These are phyloP conservation scores for Apiotrichum domesticum DNA, from an alignment of 1,284 basidiomycete species.

Conservation along the genomic window DNA sequence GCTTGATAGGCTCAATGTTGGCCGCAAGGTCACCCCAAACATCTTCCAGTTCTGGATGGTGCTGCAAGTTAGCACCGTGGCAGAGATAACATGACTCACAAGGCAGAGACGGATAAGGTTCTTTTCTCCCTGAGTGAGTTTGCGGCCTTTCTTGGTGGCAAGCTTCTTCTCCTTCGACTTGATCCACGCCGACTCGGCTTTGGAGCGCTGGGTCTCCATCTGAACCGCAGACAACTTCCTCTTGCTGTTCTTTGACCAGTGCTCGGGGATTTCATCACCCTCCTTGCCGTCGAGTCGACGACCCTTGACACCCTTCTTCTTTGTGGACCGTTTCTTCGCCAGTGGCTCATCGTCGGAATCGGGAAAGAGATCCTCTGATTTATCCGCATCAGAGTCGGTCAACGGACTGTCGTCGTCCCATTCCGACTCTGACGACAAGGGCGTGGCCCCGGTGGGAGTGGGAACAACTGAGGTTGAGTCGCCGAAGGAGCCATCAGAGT, in stretches of 20 bases:
- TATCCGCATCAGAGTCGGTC: too few relatives aligned
- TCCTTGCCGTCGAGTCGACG: slow-evolving; percentile 17
- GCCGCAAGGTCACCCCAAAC: slow-evolving; percentile 83
- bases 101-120: slow-evolving; percentile 59
- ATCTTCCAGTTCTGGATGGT: slow-evolving; percentile 63
- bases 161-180: slow-evolving; percentile 53
- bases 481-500: background rate
- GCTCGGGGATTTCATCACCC: slow-evolving; percentile 9
- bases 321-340: background rate
- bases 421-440: too few relatives aligned
- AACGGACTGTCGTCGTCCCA: too few relatives aligned
- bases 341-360: background rate
- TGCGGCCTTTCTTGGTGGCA: slow-evolving; percentile 58
- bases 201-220: slow-evolving; percentile 4
- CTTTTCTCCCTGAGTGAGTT: slow-evolving; percentile 74
- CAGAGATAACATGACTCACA: slow-evolving; percentile 27
- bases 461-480: background rate
- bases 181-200: slow-evolving; percentile 22
- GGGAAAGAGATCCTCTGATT: background rate
- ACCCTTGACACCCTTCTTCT: slow-evolving; percentile 11
- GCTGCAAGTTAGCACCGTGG: slow-evolving; percentile 18
- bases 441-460: background rate
- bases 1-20: slow-evolving; percentile 59
- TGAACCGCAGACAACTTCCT: slow-evolving; percentile 9
- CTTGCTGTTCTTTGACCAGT: slow-evolving; percentile 7